Conservation (phyloP, 352 stramenopile species). For the Globisporangium emineosum region DNA sequence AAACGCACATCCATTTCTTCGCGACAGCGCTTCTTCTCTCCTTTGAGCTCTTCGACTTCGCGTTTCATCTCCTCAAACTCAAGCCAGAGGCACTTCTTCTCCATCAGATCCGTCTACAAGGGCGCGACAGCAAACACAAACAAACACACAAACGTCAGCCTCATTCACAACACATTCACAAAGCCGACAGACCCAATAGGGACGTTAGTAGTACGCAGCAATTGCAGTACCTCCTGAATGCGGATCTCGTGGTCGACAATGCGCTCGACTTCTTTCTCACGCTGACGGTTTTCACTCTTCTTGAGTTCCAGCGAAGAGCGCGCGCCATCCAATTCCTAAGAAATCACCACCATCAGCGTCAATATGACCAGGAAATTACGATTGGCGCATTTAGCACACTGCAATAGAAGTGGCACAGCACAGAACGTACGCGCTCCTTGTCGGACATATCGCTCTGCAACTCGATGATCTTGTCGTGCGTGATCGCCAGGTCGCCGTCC, state of each 20-base stretch:
- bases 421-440: conserved; percentile 52
- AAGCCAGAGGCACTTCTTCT: conserved; percentile 87
- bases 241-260: conserved; percentile 80
- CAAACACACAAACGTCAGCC: neutral
- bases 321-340: conserved; percentile 61
- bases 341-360: neutral
- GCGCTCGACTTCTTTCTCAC: conserved; percentile 82
- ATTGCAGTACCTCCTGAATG: conserved; percentile 56
- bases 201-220: neutral
- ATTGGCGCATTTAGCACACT: neutral
- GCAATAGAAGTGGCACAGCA: neutral
- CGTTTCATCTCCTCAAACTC: conserved; percentile 76
- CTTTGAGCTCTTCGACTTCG: conserved; percentile 64
- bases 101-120: conserved; percentile 69
- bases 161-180: neutral
- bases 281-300: conserved; percentile 77
- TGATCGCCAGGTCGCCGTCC: conserved; percentile 66
- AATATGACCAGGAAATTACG: neutral
- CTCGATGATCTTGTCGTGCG: conserved; percentile 77
- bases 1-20: conserved; percentile 60
- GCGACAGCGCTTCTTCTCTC: conserved; percentile 62
- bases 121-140: too few species aligned
- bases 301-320: conserved; percentile 72
- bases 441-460: conserved; percentile 69
- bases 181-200: neutral